Percentiles rank a stretch among this genome's conserved stretches.
These are phyloP conservation scores for Liquidambar formosana DNA, from an alignment of 164 flowering plant genomes.

Conservation along the genomic window DNA sequence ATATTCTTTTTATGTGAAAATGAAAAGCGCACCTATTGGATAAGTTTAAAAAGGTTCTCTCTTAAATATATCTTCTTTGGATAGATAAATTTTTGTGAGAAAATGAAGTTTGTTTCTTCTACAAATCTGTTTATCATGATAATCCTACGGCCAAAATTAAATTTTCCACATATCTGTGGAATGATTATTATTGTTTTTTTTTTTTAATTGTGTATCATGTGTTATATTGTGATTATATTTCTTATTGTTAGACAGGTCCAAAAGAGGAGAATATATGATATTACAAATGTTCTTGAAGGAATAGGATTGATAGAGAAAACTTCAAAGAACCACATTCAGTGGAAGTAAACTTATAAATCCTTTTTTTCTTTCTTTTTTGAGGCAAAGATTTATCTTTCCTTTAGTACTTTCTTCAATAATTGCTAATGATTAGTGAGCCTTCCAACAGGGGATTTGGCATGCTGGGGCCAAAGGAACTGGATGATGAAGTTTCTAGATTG, in stretches of 20 bases:
- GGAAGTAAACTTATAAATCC: slow-evolving; percentile 32
- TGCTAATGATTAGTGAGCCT: not conserved
- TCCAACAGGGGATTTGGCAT: slow-evolving; percentile 32
- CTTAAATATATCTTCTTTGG: not conserved
- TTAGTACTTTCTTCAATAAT: not conserved
- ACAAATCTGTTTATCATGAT: not conserved
- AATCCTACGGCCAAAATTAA: not conserved
- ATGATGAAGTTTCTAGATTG: slow-evolving; percentile 17
- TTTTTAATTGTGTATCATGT: not conserved
- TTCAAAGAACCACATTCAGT: slow-evolving; percentile 42
- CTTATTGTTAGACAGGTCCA: slow-evolving; percentile 32
- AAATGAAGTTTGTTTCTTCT: not conserved
- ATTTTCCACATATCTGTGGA: not conserved
- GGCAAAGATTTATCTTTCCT: too few species aligned
- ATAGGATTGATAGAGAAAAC: slow-evolving; percentile 47
- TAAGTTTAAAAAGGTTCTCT: not conserved
- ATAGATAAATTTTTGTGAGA: not conserved
- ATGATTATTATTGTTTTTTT: not conserved
- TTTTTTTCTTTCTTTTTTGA: slow-evolving; percentile 6
- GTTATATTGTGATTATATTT: not conserved
- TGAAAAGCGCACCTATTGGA: not conserved
- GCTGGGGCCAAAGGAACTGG: slow-evolving; percentile 17
- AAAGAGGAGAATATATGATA: slow-evolving; percentile 49
- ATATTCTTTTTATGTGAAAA: not conserved
- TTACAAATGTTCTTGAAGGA: slow-evolving; percentile 56